phyloP scores from a whole-genome alignment of 2,329 filamentous ascomycete species.

The Fusarium pseudonygamai region DNA sequence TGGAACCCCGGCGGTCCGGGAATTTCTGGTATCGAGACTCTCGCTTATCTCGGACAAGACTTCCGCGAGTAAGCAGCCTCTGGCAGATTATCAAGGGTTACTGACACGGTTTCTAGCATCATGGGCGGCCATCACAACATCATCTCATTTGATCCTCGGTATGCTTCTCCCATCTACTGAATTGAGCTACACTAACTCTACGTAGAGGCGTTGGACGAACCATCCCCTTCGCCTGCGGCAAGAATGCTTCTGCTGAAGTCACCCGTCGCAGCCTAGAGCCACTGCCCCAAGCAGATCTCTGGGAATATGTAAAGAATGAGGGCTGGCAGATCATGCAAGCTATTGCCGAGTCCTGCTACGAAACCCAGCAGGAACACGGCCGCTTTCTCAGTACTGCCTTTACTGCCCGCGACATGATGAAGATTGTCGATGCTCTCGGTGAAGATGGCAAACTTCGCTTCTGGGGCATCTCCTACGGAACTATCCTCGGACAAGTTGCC shows the following conservation, averaged over 20 bases:
- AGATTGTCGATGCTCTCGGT: slow-evolving; percentile 50
- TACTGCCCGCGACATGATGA: slow-evolving; percentile 52
- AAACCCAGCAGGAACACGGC: slow-evolving; percentile 38
- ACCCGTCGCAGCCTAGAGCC: not conserved
- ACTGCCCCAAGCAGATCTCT: slow-evolving; percentile 15
- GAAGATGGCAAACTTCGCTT: slow-evolving; percentile 49
- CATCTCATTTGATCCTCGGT: slow-evolving; percentile 37
- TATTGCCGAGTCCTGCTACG: slow-evolving; percentile 37
- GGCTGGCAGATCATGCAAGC: not conserved
- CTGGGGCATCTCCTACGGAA: slow-evolving; percentile 46
- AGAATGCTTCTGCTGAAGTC: not conserved
- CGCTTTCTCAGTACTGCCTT: slow-evolving; percentile 47
- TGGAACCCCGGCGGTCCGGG: slow-evolving; percentile 53
- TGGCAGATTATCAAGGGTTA: accelerated
- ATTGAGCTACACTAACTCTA: not conserved
- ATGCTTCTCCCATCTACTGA: not conserved
- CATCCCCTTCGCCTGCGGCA: slow-evolving; percentile 26
- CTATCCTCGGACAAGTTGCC: slow-evolving; percentile 30
- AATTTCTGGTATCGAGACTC: slow-evolving; percentile 19
- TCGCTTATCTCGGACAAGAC: slow-evolving; percentile 17
- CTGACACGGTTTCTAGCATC: slow-evolving; percentile 4
- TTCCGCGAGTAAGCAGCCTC: slow-evolving; percentile 3
- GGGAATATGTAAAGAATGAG: slow-evolving; percentile 15
- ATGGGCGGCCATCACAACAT: slow-evolving; percentile 26
- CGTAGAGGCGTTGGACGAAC: slow-evolving; percentile 28